A percentile compares a stretch with the other conserved stretches of the same genome.
Evolutionary conservation across 1,284 basidiomycete species (phyloP).

Genomic region (Agaricales sp.): DNA sequence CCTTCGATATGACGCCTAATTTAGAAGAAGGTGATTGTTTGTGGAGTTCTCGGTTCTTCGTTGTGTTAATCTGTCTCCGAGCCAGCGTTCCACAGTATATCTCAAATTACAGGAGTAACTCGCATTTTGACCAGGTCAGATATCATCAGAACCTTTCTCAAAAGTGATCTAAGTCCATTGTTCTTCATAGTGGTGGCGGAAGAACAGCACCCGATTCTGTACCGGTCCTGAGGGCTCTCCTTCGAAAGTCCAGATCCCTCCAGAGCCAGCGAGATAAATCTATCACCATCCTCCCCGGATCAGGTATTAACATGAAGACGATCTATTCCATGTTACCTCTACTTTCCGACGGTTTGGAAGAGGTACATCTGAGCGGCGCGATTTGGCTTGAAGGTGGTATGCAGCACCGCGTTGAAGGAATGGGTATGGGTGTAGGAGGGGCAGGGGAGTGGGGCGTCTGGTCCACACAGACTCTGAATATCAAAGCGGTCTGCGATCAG

Average conservation of each 20-base stretch:
- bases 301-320: conserved; percentile 54
- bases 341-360: conserved; percentile 42
- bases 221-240: conserved; percentile 30
- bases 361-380: conserved; percentile 68
- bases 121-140: conserved; percentile 69
- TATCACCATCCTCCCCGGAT: conserved; percentile 56
- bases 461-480: conserved; percentile 15
- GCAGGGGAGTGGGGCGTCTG: conserved; percentile 57
- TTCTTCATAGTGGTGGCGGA: conserved; percentile 37
- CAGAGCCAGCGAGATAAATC: conserved; percentile 22
- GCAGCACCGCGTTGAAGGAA: conserved; percentile 37
- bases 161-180: neutral
- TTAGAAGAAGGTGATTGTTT: conserved; percentile 34
- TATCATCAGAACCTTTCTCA: neutral
- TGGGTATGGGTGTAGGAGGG: conserved; percentile 57
- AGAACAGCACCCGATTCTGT: conserved; percentile 32
- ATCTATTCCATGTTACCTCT: conserved; percentile 38
- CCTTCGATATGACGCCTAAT: conserved; percentile 66
- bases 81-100: conserved; percentile 43
- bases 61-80: neutral
- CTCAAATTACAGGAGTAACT: conserved; percentile 48
- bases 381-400: conserved; percentile 45
- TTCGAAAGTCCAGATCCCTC: conserved; percentile 21
- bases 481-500: neutral
- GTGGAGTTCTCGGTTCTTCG: neutral